phyloP scores from a whole-genome alignment of 345 rosid species.

The Boechera divaricarpa region DNA sequence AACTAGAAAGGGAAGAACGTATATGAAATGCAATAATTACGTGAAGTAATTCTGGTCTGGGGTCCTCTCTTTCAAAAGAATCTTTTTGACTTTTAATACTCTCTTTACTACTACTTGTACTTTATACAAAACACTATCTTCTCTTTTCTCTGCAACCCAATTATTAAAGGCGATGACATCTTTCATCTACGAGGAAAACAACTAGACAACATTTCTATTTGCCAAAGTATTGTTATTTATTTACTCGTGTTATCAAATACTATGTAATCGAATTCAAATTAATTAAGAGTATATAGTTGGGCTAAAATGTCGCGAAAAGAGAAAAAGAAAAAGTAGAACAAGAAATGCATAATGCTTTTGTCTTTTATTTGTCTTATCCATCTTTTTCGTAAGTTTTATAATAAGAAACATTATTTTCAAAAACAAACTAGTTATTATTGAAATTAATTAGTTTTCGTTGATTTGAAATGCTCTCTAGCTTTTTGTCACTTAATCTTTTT shows the following conservation, averaged over 20 bases:
- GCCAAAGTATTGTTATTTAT: background rate
- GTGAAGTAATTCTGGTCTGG: slow-evolving; percentile 13
- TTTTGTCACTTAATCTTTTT: background rate
- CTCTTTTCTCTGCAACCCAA: slow-evolving; percentile 30
- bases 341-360: slow-evolving; percentile 19
- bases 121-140: slow-evolving; percentile 28
- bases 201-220: slow-evolving; percentile 21
- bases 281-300: background rate
- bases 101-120: slow-evolving; percentile 17
- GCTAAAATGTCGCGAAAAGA: background rate
- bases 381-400: background rate
- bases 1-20: slow-evolving; percentile 27
- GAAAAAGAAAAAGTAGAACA: background rate
- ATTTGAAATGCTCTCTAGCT: background rate
- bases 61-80: slow-evolving; percentile 45
- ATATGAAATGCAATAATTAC: slow-evolving; percentile 46
- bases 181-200: slow-evolving; percentile 35
- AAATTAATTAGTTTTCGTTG: background rate
- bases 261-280: background rate
- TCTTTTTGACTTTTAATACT: slow-evolving; percentile 46
- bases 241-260: background rate
- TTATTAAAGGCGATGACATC: slow-evolving; percentile 35
- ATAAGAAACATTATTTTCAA: too few relatives aligned
- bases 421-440: background rate
- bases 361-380: slow-evolving; percentile 19